Conservation (phyloP, 1,139 yeast species). For the Zygotorulaspora mrakii region DNA sequence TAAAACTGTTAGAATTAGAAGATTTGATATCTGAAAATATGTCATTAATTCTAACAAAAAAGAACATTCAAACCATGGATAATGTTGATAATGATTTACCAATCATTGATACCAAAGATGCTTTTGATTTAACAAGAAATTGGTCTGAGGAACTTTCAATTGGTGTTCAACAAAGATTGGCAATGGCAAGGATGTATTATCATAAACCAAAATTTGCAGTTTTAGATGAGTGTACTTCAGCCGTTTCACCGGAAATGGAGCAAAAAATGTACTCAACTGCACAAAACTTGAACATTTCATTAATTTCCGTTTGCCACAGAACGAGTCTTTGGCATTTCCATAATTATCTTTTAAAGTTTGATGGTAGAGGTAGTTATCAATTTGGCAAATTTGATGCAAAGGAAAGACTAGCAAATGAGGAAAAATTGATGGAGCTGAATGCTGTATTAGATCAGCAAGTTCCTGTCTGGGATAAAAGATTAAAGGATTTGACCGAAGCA, state of each 20-base stretch:
- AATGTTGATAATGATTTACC: constrained; percentile 6
- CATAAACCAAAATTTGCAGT: constrained; percentile 92
- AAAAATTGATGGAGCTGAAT: constrained; percentile 64
- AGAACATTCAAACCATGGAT: constrained; percentile 15
- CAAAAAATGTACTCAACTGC: constrained; percentile 87
- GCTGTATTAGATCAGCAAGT: constrained; percentile 60
- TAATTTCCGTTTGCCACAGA: constrained; percentile 87
- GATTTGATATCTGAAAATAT: constrained; percentile 47
- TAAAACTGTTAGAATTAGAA: constrained; percentile 56
- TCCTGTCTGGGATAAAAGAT: constrained; percentile 59
- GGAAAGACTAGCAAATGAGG: constrained; percentile 63
- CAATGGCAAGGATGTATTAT: constrained; percentile 88
- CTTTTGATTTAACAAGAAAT: constrained; percentile 67
- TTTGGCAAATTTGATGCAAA: constrained; percentile 69
- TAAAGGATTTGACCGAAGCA: constrained; percentile 55
- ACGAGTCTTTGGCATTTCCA: constrained; percentile 94
- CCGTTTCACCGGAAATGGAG: constrained; percentile 88
- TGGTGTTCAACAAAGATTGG: constrained; percentile 91
- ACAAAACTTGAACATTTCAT: constrained; percentile 71
- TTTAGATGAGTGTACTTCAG: constrained; percentile 91
- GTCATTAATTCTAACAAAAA: constrained; percentile 34
- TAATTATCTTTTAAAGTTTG: constrained; percentile 73
- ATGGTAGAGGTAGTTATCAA: constrained; percentile 73
- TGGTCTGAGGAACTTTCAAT: constrained; percentile 88
- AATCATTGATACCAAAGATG: constrained; percentile 39